Evolutionary conservation across 2,329 filamentous ascomycete genomes (phyloP).

Genomic region (Magnaporthiopsis poae): DNA sequence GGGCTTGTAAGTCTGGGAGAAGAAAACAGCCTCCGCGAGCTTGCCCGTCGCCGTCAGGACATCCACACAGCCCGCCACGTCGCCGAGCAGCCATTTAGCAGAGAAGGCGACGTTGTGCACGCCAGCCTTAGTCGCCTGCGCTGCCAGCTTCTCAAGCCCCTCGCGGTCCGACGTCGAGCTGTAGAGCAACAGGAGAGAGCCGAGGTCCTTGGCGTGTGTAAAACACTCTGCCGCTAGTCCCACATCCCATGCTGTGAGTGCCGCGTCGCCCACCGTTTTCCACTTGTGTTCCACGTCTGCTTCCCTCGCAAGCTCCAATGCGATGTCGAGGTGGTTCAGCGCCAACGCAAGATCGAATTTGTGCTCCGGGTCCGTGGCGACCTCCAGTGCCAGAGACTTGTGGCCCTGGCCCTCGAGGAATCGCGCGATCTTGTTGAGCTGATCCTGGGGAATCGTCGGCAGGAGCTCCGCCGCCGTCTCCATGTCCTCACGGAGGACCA

Average conservation of each 20-base stretch:
- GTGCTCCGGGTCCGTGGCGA: conserved; percentile 90
- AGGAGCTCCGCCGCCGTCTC: conserved; percentile 82
- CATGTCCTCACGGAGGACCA: conserved; percentile 87
- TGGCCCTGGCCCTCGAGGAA: conserved; percentile 96
- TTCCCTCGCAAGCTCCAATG: conserved; percentile 70
- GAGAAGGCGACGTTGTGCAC: conserved; percentile 91
- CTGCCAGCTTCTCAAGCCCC: conserved; percentile 62
- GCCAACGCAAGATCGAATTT: conserved; percentile 86
- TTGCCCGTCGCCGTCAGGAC: conserved; percentile 71
- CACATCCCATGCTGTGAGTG: conserved; percentile 77
- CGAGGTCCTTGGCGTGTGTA: conserved; percentile 77
- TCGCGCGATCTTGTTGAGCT: conserved; percentile 95
- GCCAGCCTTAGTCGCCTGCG: conserved; percentile 64
- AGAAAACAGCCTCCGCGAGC: conserved; percentile 75
- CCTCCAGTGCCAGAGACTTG: conserved; percentile 88
- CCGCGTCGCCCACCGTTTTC: conserved; percentile 93
- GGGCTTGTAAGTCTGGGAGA: conserved; percentile 92
- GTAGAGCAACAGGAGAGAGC: conserved; percentile 78
- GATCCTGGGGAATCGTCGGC: conserved; percentile 72
- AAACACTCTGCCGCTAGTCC: conserved; percentile 87
- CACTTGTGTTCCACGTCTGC: conserved; percentile 92
- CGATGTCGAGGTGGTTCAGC: conserved; percentile 74
- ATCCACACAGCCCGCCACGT: conserved; percentile 71
- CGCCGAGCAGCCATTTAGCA: conserved; percentile 75
- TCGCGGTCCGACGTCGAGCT: conserved; percentile 71